These are phyloP conservation scores for Phalaenopsis equestris DNA, from an alignment of 106 monocot genomes.

Conservation along the genomic window DNA sequence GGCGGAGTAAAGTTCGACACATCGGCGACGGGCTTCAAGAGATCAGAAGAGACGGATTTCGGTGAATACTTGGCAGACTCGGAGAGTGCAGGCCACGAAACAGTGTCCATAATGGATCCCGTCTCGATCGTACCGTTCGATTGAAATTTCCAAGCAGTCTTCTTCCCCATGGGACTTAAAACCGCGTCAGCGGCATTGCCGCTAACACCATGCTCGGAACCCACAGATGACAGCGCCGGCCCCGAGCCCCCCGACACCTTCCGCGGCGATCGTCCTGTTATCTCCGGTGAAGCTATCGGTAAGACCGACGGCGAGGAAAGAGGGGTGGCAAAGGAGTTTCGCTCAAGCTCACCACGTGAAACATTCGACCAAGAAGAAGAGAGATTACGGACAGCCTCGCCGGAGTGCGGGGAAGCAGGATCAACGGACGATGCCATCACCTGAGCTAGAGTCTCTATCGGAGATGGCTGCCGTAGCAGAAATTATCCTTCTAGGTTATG, in stretches of 20 bases:
- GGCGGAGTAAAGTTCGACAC: constrained; percentile 16
- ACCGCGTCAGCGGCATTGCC: constrained; percentile 8
- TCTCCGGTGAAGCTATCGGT: background rate
- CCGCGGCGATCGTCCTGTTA: constrained; percentile 7
- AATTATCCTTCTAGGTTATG: background rate
- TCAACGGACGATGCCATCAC: constrained; percentile 3
- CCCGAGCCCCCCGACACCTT: background rate
- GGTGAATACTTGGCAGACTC: constrained; percentile 32
- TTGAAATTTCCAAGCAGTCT: constrained; percentile 41
- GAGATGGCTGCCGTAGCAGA: background rate
- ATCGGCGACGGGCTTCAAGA: constrained; percentile 18
- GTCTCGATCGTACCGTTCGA: constrained; percentile 26
- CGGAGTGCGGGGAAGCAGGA: background rate
- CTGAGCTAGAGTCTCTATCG: constrained; percentile 3
- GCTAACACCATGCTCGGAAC: background rate
- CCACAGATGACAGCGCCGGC: background rate
- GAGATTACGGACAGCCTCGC: background rate
- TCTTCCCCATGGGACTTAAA: constrained; percentile 21
- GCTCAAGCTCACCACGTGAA: background rate
- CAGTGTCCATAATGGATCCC: constrained; percentile 45
- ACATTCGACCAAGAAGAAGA: background rate
- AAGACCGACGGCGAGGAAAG: background rate
- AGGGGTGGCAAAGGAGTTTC: background rate
- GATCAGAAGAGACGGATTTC: constrained; percentile 30
- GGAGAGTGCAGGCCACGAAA: constrained; percentile 69